Evolutionary conservation across 345 rosid species (phyloP).

Genomic region (Rubroshorea leprosula): DNA sequence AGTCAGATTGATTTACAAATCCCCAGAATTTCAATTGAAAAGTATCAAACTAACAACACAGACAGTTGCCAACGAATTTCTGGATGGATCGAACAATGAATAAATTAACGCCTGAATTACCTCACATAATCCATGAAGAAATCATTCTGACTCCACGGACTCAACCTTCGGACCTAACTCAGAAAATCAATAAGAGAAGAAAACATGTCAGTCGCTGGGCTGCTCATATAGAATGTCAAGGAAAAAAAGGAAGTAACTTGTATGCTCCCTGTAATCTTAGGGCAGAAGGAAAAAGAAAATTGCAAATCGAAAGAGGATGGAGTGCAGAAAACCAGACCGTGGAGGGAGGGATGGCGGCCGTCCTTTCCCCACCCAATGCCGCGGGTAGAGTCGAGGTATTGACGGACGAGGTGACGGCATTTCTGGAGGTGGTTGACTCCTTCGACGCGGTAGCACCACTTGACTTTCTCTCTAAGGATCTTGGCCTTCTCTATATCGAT

Average conservation of each 20-base stretch:
- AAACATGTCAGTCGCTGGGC: constrained; percentile 2
- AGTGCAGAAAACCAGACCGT: constrained; percentile 36
- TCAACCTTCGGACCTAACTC: constrained; percentile 56
- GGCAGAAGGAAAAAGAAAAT: no score
- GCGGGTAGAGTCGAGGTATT: constrained; percentile 93
- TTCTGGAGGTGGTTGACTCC: constrained; percentile 95
- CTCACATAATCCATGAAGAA: background rate
- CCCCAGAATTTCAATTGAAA: no score
- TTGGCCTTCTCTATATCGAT: constrained; percentile 96
- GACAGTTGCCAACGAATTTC: background rate
- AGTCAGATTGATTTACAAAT: no score
- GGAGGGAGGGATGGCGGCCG: constrained; percentile 81
- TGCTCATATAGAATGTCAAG: no score
- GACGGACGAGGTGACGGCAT: constrained; percentile 89
- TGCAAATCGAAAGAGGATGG: background rate
- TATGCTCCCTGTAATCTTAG: no score
- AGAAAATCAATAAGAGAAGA: constrained; percentile 10
- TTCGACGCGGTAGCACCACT: constrained; percentile 97
- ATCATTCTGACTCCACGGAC: constrained; percentile 40
- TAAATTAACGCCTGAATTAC: background rate
- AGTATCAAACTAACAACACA: no score
- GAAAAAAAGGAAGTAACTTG: no score
- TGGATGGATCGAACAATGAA: background rate
- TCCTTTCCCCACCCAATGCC: constrained; percentile 99
- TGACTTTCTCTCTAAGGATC: constrained; percentile 81